Evolutionary conservation across 352 stramenopile species (phyloP).

Genomic region (Globisporangium polare): DNA sequence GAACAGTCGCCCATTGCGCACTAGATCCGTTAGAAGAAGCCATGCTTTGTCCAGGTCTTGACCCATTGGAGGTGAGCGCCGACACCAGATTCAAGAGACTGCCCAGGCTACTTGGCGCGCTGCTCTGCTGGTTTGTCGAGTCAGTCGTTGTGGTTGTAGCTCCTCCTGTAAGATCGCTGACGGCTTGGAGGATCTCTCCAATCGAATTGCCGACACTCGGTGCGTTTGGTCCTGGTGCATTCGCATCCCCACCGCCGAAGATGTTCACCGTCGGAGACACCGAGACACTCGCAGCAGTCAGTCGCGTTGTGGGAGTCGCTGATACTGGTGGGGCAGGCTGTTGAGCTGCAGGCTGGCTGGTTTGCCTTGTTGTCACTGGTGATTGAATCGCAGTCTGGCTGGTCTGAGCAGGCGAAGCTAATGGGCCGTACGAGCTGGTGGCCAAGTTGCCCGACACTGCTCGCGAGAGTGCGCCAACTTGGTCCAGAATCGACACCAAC

Average conservation of each 20-base stretch:
- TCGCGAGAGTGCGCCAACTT: slow-evolving; percentile 12
- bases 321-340: neutral
- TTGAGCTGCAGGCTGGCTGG: neutral
- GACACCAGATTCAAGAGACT: slow-evolving; percentile 14
- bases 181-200: slow-evolving; percentile 10
- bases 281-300: neutral
- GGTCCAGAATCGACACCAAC: slow-evolving; percentile 20
- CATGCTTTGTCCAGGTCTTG: neutral
- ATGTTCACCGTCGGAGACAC: slow-evolving; percentile 14
- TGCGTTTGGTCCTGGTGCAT: neutral
- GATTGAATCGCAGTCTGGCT: neutral
- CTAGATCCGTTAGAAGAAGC: neutral
- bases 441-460: slow-evolving; percentile 14
- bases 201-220: slow-evolving; percentile 15
- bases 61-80: slow-evolving; percentile 1
- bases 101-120: neutral
- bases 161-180: neutral
- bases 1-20: neutral
- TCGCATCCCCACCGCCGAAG: slow-evolving; percentile 5
- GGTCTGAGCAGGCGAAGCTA: neutral
- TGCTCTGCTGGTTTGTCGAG: neutral
- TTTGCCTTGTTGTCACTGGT: neutral
- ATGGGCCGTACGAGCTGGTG: slow-evolving; percentile 14
- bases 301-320: neutral
- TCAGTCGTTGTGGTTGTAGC: neutral